Conservation (phyloP, 2,329 filamentous ascomycete species). For the Pseudogymnoascus sp. region DNA sequence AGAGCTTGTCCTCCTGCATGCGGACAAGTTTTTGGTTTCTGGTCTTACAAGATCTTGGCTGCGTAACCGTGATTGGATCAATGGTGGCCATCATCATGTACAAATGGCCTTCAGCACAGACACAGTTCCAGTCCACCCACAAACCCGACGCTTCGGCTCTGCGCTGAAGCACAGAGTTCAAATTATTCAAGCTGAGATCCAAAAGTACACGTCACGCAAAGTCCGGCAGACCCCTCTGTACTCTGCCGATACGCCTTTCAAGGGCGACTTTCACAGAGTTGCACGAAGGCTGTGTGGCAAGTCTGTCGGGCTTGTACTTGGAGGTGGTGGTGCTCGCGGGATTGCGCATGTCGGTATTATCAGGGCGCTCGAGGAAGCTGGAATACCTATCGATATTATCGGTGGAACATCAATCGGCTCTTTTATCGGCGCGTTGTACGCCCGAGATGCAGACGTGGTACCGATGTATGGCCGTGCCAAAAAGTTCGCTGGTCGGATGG, state of each 20-base stretch:
- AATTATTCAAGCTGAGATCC: slow-evolving; percentile 90
- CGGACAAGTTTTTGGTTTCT: slow-evolving; percentile 78
- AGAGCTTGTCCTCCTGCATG: slow-evolving; percentile 81
- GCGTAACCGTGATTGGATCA: slow-evolving; percentile 92
- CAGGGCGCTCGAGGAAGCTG: slow-evolving; percentile 87
- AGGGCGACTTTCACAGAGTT: slow-evolving; percentile 92
- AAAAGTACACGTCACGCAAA: slow-evolving; percentile 93
- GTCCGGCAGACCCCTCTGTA: slow-evolving; percentile 86
- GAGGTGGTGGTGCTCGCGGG: slow-evolving; percentile 86
- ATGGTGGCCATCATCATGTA: slow-evolving; percentile 93
- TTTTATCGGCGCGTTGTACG: slow-evolving; percentile 92
- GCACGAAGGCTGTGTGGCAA: slow-evolving; percentile 87
- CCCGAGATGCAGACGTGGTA: slow-evolving; percentile 91
- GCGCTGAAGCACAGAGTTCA: slow-evolving; percentile 90
- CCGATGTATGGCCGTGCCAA: slow-evolving; percentile 96
- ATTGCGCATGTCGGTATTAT: slow-evolving; percentile 93
- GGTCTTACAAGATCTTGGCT: slow-evolving; percentile 87
- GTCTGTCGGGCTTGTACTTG: slow-evolving; percentile 87
- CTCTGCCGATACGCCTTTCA: slow-evolving; percentile 84
- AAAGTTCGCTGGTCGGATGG: slow-evolving; percentile 98
- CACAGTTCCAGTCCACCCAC: slow-evolving; percentile 68
- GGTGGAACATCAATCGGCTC: slow-evolving; percentile 95
- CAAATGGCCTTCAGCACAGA: slow-evolving; percentile 86
- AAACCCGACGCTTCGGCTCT: slow-evolving; percentile 71
- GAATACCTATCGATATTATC: slow-evolving; percentile 90